These are phyloP conservation scores for Cetradonia linearis DNA, from an alignment of 495 filamentous ascomycete species.

Conservation along the genomic window DNA sequence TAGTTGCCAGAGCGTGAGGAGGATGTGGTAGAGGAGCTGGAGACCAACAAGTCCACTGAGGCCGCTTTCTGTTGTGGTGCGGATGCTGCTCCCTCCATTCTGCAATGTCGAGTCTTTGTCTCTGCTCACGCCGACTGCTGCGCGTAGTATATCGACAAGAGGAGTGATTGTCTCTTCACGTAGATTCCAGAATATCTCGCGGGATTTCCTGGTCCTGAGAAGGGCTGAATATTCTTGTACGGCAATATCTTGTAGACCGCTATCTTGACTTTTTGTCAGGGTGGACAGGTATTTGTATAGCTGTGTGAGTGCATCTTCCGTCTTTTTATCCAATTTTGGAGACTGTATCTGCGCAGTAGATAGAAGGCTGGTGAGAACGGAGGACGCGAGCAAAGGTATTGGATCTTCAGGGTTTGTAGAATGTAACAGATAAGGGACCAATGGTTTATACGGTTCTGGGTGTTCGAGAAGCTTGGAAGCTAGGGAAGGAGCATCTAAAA, in stretches of 20 bases:
- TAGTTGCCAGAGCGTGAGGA: slow-evolving; percentile 89
- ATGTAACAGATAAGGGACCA: slow-evolving; percentile 74
- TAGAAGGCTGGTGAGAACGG: slow-evolving; percentile 73
- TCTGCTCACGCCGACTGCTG: slow-evolving; percentile 60
- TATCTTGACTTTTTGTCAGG: slow-evolving; percentile 66
- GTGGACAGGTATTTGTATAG: slow-evolving; percentile 80
- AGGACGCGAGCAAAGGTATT: slow-evolving; percentile 81
- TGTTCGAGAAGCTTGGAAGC: slow-evolving; percentile 63
- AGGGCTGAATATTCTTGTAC: slow-evolving; percentile 84
- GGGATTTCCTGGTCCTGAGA: slow-evolving; percentile 62
- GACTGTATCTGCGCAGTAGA: slow-evolving; percentile 53
- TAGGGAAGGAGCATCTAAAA: slow-evolving; percentile 65
- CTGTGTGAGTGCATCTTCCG: slow-evolving; percentile 72
- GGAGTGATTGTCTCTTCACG: slow-evolving; percentile 73
- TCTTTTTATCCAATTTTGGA: slow-evolving; percentile 44
- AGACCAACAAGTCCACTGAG: slow-evolving; percentile 76
- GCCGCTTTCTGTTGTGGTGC: slow-evolving; percentile 48
- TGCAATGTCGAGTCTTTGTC: slow-evolving; percentile 58
- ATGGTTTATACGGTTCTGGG: slow-evolving; percentile 69
- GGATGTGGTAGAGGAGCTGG: slow-evolving; percentile 88
- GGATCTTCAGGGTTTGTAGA: slow-evolving; percentile 74
- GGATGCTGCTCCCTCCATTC: slow-evolving; percentile 47
- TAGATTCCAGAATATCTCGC: slow-evolving; percentile 80
- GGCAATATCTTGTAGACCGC: slow-evolving; percentile 88
- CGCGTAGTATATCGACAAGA: slow-evolving; percentile 69